Base-by-base conservation (phyloP, 306 rosid genomes). In the Quercus berberidifolia region DNA sequence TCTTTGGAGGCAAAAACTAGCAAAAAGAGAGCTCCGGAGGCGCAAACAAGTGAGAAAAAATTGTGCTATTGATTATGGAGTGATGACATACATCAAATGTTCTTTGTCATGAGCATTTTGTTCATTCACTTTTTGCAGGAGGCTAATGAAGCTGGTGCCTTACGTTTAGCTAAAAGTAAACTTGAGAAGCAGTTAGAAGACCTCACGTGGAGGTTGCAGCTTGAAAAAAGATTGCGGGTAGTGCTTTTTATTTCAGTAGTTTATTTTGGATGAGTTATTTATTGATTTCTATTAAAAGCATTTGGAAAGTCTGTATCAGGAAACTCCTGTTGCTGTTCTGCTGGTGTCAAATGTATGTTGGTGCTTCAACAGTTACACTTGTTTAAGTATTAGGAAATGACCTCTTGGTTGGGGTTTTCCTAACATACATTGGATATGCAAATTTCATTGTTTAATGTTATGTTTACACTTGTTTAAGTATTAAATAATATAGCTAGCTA, bases 181-280 rank as follows among this genome's bases (percentile, higher is more conserved):
- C 96, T 95, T 51, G 99, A 95, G 91, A 95, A 90, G 87, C 98
- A 95, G 83, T 82, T 95, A 86, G 99, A 95, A 74, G 98, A 95
- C 67, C 91, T 93, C 77, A 89, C 96, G 3, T 93, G 99, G 99
- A 94, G 99, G 54, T 83, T 95, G 86, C 98, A 93, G 74, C 91
- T 95, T 70, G 99, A 95, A 79, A 95, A 91, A 89, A 85, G 97
- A 89, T 73, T 93, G 76, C 92, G 97, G 99, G 99, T 95, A 95
- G 78, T 79, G 17, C 64, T 70, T 71, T 55, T 52, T 15, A 20
- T 35, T 56, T 76, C 55, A 17, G 65, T 33, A 64, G 59, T 2
- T 56, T 77, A 25, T 75, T 79, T 28, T 69, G 68, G 69, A 56
- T 62, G 70, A 71, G 57, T 71, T 73, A 9, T 55, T 20, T 35